A percentile compares a stretch with the other conserved stretches of the same genome.
Evolutionary conservation across 345 rosid genomes (phyloP).

Genomic region (Leavenworthia alabamica): DNA sequence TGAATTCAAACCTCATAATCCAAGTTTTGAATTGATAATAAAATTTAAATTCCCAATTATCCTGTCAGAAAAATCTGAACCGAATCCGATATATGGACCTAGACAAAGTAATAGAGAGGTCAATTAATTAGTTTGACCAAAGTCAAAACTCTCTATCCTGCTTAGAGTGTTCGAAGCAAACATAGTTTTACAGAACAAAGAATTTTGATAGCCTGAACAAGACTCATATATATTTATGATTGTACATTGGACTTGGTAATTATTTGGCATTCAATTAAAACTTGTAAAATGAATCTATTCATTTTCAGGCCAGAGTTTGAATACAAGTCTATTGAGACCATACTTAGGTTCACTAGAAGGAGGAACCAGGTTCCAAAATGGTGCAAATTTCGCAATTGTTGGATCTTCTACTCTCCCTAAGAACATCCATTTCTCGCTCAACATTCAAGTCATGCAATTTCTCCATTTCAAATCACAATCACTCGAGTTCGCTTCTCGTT

Average conservation of each 20-base stretch:
- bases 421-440: slow-evolving; percentile 56
- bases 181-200: neutral
- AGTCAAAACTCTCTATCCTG: neutral
- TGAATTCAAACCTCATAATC: too few species aligned
- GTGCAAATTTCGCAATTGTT: slow-evolving; percentile 72
- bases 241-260: neutral
- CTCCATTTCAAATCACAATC: slow-evolving; percentile 60
- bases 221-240: neutral
- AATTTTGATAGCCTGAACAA: neutral
- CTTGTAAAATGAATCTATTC: neutral
- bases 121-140: neutral
- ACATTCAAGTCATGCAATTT: slow-evolving; percentile 70
- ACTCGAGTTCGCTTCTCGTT: slow-evolving; percentile 45
- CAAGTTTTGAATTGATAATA: too few species aligned
- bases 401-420: slow-evolving; percentile 78
- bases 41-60: too few species aligned
- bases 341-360: slow-evolving; percentile 59
- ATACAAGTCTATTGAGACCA: slow-evolving; percentile 53
- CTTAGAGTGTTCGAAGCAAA: neutral
- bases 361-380: slow-evolving; percentile 48
- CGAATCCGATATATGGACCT: too few species aligned
- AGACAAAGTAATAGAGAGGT: too few species aligned
- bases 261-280: neutral
- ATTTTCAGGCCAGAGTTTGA: slow-evolving; percentile 74
- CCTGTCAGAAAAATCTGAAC: too few species aligned